phyloP scores from a whole-genome alignment of 1,139 yeast genomes.

The Saccharomyces hybrid region DNA sequence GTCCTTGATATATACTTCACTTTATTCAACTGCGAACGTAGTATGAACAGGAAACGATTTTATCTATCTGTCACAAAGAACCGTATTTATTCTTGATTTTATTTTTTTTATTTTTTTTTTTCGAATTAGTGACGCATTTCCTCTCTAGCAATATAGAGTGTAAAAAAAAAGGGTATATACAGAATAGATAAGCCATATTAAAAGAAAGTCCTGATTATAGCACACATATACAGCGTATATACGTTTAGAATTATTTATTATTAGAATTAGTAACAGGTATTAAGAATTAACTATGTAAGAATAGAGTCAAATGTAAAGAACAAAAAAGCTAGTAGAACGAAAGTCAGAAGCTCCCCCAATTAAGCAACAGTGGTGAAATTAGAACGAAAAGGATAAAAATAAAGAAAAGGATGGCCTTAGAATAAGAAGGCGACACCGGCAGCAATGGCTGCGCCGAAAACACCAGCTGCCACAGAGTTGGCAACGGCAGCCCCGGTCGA shows the following conservation, averaged over 20 bases:
- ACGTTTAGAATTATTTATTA: not conserved
- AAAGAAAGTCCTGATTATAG: not conserved
- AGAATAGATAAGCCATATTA: not conserved
- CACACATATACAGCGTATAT: not conserved
- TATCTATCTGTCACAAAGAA: not conserved
- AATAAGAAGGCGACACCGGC: slow-evolving; percentile 65
- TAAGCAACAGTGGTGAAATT: not conserved
- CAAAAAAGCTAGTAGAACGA: not conserved
- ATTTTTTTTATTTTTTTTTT: not conserved
- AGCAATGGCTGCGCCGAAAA: slow-evolving; percentile 67
- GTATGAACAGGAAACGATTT: too few species aligned
- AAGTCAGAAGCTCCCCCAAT: not conserved
- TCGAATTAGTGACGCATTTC: not conserved
- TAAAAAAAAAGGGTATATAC: not conserved
- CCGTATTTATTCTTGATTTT: not conserved
- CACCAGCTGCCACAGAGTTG: slow-evolving; percentile 52
- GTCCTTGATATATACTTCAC: not conserved
- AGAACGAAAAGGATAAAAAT: not conserved
- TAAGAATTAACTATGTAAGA: not conserved
- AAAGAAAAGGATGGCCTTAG: slow-evolving; percentile 33
- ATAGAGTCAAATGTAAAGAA: not conserved
- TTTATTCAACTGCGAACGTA: not conserved
- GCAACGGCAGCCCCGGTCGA: slow-evolving; percentile 48
- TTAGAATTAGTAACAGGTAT: not conserved
- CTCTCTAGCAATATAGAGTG: not conserved